Percentiles rank a stretch among this genome's conserved stretches.
Conservation (phyloP, 2,329 filamentous ascomycete genomes). For the Coleophoma eucalyptorum region DNA sequence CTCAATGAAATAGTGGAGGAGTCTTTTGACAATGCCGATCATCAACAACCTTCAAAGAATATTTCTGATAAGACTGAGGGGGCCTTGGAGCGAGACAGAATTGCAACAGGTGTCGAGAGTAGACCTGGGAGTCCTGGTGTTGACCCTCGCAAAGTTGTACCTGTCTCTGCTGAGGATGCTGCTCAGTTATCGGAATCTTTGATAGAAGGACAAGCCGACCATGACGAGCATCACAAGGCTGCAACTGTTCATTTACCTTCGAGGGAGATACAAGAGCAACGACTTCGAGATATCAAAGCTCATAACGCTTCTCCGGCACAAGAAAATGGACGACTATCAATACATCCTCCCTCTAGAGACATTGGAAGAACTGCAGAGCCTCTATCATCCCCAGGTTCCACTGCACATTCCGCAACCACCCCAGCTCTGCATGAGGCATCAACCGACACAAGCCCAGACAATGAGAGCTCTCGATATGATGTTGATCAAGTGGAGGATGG, state of each 20-base stretch:
- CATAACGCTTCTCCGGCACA: conserved; percentile 31
- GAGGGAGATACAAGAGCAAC: conserved; percentile 44
- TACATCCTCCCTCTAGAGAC: conserved; percentile 33
- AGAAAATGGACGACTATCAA: conserved; percentile 23
- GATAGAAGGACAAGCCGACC: conserved; percentile 14
- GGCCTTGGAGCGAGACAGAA: conserved; percentile 19
- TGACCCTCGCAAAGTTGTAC: conserved; percentile 24
- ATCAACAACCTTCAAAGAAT: conserved; percentile 6
- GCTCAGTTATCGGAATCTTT: conserved; percentile 23
- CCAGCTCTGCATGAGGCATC: conserved; percentile 65
- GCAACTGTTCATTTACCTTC: conserved; percentile 40
- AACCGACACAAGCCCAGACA: conserved; percentile 70
- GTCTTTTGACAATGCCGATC: conserved; percentile 14
- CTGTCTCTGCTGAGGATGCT: conserved; percentile 30
- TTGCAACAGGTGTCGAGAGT: conserved; percentile 19
- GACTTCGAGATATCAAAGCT: conserved; percentile 31
- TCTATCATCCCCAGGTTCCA: conserved; percentile 58
- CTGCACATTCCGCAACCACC: conserved; percentile 69
- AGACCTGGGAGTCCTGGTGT: conserved; percentile 25
- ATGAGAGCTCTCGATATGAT: conserved; percentile 56
- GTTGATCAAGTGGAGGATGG: conserved; percentile 40
- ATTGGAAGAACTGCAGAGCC: conserved; percentile 36
- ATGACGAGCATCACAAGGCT: conserved; percentile 21
- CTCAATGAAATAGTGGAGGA: conserved; percentile 19
- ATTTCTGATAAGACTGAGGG: conserved; percentile 9